Conservation (phyloP, 1,284 basidiomycete species). For the Trichosporon sp. region DNA sequence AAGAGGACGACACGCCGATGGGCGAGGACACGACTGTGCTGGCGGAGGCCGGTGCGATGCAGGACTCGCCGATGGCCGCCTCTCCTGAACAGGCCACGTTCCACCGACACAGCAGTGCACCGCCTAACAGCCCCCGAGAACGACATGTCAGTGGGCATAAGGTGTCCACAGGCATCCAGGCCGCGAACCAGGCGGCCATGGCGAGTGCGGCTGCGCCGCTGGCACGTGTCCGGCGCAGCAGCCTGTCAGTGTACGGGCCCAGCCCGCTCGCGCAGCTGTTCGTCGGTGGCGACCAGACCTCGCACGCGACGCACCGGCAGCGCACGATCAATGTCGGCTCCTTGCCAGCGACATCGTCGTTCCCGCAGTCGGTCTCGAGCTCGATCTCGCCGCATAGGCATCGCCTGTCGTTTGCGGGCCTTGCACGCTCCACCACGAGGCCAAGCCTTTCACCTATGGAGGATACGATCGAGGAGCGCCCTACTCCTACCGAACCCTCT, state of each 20-base stretch:
- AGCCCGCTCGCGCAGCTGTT: constrained; percentile 48
- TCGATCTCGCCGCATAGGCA: neutral
- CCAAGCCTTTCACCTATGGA: neutral
- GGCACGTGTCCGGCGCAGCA: constrained; percentile 28
- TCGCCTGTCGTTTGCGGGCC: neutral
- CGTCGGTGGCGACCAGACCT: constrained; percentile 20
- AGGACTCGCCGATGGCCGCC: neutral
- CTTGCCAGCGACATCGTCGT: constrained; percentile 11
- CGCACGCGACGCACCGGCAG: neutral
- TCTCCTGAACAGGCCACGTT: constrained; percentile 12
- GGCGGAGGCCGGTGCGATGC: constrained; percentile 19
- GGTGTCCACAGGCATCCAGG: constrained; percentile 11
- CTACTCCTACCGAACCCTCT: neutral
- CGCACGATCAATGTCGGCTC: constrained; percentile 11
- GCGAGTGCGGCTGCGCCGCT: constrained; percentile 9
- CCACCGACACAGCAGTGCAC: neutral
- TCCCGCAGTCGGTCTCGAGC: neutral
- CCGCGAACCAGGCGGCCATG: neutral
- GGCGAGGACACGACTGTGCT: constrained; percentile 7
- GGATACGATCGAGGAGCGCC: constrained; percentile 4
- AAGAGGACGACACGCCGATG: constrained; percentile 25
- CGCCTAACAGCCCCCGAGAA: neutral
- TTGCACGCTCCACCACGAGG: constrained; percentile 8
- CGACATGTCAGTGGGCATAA: neutral
- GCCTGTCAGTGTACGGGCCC: constrained; percentile 35